Evolutionary conservation across 192 early-diverging fungal genomes (phyloP).

Genomic region (Backusella tuberculispora): DNA sequence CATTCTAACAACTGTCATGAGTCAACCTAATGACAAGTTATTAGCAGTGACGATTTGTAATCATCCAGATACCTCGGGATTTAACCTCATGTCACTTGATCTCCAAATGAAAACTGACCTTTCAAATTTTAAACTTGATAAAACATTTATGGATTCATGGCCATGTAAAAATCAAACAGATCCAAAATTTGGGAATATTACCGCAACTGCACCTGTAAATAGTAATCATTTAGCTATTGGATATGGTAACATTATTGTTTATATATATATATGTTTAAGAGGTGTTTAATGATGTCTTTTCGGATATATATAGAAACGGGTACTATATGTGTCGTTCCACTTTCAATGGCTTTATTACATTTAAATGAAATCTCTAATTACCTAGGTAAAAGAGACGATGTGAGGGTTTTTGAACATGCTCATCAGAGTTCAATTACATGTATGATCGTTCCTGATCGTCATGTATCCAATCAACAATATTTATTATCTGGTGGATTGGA

Average conservation of each 20-base stretch:
- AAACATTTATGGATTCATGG: slow-evolving; percentile 43
- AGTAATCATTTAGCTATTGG: slow-evolving; percentile 69
- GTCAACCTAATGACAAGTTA: background rate
- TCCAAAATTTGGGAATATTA: slow-evolving; percentile 40
- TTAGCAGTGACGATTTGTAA: slow-evolving; percentile 4
- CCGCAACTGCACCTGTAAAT: slow-evolving; percentile 51
- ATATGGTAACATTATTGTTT: slow-evolving; percentile 47
- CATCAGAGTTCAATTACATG: slow-evolving; percentile 65
- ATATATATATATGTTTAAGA: background rate
- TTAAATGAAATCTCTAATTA: slow-evolving; percentile 29
- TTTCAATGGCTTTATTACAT: slow-evolving; percentile 48
- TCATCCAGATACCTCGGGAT: slow-evolving; percentile 6
- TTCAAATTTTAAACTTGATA: slow-evolving; percentile 22
- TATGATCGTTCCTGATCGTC: slow-evolving; percentile 56
- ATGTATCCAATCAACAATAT: slow-evolving; percentile 47
- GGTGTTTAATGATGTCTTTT: background rate
- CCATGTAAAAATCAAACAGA: slow-evolving; percentile 28
- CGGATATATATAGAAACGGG: slow-evolving; percentile 56
- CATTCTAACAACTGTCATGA: slow-evolving; percentile 7
- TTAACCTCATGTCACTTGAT: slow-evolving; percentile 1
- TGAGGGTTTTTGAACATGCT: slow-evolving; percentile 42
- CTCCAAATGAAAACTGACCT: background rate
- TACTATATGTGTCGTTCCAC: slow-evolving; percentile 56
- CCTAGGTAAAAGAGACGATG: slow-evolving; percentile 23
- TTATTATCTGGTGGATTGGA: slow-evolving; percentile 70